A percentile compares a stretch with the other conserved stretches of the same genome.
Evolutionary conservation across 2,329 filamentous ascomycete genomes (phyloP).

Genomic region (Neophaeococcomyces mojaviensis): DNA sequence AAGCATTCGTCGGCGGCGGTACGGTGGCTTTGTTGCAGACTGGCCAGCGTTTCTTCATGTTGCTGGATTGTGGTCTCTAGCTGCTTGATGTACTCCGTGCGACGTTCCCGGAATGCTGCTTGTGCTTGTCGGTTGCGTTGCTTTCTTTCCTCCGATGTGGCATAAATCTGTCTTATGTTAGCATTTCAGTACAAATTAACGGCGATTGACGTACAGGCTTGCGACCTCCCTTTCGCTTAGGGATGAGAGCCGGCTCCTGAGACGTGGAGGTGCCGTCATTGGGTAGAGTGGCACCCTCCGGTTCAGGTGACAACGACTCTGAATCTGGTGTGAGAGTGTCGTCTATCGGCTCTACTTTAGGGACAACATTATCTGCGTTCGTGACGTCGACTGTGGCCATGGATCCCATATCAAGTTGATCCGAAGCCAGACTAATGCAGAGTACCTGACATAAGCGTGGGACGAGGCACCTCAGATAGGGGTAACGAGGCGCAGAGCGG

Average conservation of each 20-base stretch:
- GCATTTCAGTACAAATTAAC: too few species aligned
- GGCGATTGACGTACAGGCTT: constrained; percentile 68
- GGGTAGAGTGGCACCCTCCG: constrained; percentile 31
- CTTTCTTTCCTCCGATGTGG: constrained; percentile 96
- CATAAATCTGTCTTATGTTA: constrained; percentile 93
- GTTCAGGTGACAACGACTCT: constrained; percentile 38
- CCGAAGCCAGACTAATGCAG: constrained; percentile 20
- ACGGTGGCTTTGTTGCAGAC: constrained; percentile 86
- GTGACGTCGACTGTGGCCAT: constrained; percentile 34
- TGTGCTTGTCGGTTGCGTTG: constrained; percentile 96
- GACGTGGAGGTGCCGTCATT: constrained; percentile 16
- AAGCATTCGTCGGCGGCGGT: constrained; percentile 92
- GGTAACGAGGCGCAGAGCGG: constrained; percentile 13
- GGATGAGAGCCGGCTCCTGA: constrained; percentile 43
- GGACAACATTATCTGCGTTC: constrained; percentile 35
- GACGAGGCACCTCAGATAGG: constrained; percentile 7
- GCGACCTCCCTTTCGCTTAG: constrained; percentile 93
- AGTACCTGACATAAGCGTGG: constrained; percentile 23
- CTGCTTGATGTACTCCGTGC: constrained; percentile 99
- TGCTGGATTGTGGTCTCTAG: constrained; percentile 94
- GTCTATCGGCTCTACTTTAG: constrained; percentile 35
- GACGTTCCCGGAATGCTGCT: constrained; percentile 90
- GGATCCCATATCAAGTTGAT: constrained; percentile 35
- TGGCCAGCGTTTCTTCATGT: constrained; percentile 89
- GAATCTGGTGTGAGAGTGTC: constrained; percentile 38